Conservation (phyloP, 164 flowering plant species). For the Buxus sempervirens region DNA sequence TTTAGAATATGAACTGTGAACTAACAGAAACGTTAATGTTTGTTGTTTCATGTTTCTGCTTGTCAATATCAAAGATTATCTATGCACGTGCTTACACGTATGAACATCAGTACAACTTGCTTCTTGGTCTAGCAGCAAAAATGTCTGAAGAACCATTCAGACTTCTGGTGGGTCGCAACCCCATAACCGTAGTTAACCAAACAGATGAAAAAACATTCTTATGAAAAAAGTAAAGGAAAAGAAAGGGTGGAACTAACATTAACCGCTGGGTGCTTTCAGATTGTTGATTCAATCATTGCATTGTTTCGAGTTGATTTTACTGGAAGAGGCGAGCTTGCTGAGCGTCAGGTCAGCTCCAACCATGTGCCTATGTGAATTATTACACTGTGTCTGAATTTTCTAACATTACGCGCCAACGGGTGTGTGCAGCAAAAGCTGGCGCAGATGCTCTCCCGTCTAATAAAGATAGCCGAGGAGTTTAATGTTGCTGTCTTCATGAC, state of each 20-base stretch:
- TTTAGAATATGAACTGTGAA: not conserved
- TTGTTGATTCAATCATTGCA: conserved; percentile 94
- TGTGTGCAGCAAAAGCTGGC: conserved; percentile 89
- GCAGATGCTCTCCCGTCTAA: conserved; percentile 92
- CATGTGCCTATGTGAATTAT: too few relatives aligned
- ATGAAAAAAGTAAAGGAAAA: not conserved
- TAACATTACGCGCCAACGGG: too few relatives aligned
- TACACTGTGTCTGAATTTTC: too few relatives aligned
- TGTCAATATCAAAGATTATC: conserved; percentile 52
- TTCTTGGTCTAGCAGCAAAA: conserved; percentile 93
- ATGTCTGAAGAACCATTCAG: conserved; percentile 98
- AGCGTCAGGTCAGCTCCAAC: conserved; percentile 63
- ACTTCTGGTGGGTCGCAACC: conserved; percentile 57
- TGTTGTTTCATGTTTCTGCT: conserved; percentile 5
- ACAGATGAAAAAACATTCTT: not conserved
- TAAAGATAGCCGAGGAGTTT: conserved; percentile 92
- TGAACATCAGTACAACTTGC: conserved; percentile 94
- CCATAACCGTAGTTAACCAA: too few relatives aligned
- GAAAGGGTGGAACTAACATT: not conserved
- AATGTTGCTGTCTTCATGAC: conserved; percentile 98
- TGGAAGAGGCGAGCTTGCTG: conserved; percentile 98
- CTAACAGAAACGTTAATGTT: conserved; percentile 6
- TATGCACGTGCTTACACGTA: conserved; percentile 98
- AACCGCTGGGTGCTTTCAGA: conserved; percentile 37
- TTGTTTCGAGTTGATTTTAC: conserved; percentile 96